Evolutionary conservation across 805 yeast species (phyloP), one percentile per base, ranked within the genome.

Genomic region (Candida sithepensis): DNA sequence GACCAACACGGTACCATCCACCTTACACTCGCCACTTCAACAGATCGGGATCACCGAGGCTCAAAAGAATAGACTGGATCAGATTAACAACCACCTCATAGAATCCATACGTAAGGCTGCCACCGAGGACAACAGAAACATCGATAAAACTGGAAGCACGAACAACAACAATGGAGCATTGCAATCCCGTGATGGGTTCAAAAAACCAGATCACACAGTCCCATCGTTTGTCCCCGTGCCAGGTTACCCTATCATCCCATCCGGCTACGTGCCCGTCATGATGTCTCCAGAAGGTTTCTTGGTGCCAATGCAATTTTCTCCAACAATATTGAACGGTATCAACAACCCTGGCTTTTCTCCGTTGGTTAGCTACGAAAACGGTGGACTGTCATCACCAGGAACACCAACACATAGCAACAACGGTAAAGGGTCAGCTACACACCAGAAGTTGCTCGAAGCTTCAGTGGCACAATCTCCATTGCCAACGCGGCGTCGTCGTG

Each of bases 271-370:
- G 16, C 67, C 66, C 4, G 53, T 63, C 41, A 49, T 63, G 56
- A 60, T 63, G 66, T 56, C 67, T 10, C 67, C 67, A 0, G 56
- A 58, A 37, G 67, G 67, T 2, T 51, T 50, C 20, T 39, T 63
- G 21, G 56, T 58, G 24, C 67, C 67, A 2, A 55, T 63, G 60
- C 63, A 59, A 38, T 55, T 51, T 39, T 54, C 55, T 14, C 30
- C 38, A 13, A 16, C 38, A 4, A 34, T 34, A n/a, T 4, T 34
- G 19, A 18, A 34, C 18, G 21, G 38, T 34, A 34, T 16, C 8
- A 18, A 14, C 5, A 18, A 12, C 7, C 38, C 40, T 20, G 40
- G 24, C 3, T 37, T 22, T 26, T 12, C 40, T 4, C 40, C 40
- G 20, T 9, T 22, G 41, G 21, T 21, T 30, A 32, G 4, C 14